Evolutionary conservation across 148 eudicot genomes (phyloP).

Genomic region (Nepenthes gracilis): DNA sequence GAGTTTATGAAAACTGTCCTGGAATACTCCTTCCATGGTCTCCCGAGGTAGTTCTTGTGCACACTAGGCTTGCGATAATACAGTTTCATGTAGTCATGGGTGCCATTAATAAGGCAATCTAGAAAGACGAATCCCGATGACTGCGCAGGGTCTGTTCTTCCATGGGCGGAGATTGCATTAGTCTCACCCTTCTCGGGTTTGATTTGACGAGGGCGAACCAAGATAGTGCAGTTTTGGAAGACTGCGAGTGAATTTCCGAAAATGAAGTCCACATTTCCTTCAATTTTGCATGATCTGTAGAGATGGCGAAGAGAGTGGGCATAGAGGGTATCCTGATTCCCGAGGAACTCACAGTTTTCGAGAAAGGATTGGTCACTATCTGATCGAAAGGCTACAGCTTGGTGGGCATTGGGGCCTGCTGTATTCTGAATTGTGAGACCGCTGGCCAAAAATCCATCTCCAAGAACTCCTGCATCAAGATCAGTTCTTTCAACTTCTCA

Average conservation of each 20-base stretch:
- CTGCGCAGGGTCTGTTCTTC: neutral
- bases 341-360: neutral
- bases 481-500: no score
- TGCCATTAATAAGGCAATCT: neutral
- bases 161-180: neutral
- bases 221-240: neutral
- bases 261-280: neutral
- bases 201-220: neutral
- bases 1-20: conserved; percentile 3
- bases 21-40: conserved; percentile 10
- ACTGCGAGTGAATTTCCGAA: neutral
- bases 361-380: neutral
- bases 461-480: neutral
- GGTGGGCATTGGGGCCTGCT: neutral
- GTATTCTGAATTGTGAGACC: neutral
- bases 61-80: neutral
- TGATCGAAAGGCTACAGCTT: neutral
- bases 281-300: neutral
- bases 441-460: neutral
- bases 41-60: neutral
- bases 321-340: conserved; percentile 3
- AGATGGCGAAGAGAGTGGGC: neutral
- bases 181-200: neutral
- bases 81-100: neutral
- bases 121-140: neutral